These are phyloP conservation scores for Syzygium oleosum DNA, from an alignment of 345 rosid species.

Conservation along the genomic window DNA sequence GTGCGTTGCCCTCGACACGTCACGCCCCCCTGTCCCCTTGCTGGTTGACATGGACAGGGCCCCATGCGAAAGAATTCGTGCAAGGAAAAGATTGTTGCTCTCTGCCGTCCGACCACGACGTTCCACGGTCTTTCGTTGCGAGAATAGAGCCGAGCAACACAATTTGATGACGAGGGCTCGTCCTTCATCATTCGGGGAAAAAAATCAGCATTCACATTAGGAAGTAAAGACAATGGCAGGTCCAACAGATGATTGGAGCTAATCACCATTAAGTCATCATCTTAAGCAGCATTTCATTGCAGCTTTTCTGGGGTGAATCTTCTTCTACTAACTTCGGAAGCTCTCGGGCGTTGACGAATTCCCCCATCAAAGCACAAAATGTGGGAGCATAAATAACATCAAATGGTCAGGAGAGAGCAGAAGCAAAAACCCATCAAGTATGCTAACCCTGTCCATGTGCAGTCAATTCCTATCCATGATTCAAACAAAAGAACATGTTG, in stretches of 20 bases:
- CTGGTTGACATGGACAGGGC: conserved; percentile 2
- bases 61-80: not conserved
- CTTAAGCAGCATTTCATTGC: not conserved
- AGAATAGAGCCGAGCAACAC: not conserved
- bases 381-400: not conserved
- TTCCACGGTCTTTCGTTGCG: not conserved
- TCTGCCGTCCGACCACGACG: not conserved
- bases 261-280: not conserved
- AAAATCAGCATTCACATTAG: not conserved
- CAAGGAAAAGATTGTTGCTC: not conserved
- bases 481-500: not conserved
- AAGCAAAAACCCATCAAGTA: not conserved
- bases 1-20: not conserved
- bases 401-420: not conserved
- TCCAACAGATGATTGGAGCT: not conserved
- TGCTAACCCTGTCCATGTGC: not conserved
- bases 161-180: not conserved
- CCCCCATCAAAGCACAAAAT: not conserved
- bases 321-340: not conserved
- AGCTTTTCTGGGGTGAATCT: not conserved
- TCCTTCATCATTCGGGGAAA: not conserved
- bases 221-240: not conserved
- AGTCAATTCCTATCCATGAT: not conserved
- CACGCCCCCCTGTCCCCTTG: not conserved
- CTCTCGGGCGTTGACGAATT: not conserved